Evolutionary conservation across 306 rosid genomes (phyloP), one percentile per base, ranked within the genome.

Genomic region (Dryas octopetala): DNA sequence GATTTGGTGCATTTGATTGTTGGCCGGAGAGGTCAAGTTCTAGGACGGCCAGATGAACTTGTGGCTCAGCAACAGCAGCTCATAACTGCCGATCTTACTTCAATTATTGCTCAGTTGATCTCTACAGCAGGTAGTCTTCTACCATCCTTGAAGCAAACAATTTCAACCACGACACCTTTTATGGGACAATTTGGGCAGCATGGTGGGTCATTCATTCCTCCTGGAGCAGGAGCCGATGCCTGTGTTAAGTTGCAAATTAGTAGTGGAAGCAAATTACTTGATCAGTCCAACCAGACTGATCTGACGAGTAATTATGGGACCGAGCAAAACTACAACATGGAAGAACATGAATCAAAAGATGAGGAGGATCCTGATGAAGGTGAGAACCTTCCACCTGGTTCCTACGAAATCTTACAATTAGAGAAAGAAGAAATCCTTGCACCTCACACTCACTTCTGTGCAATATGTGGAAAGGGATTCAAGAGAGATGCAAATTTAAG

Each of bases 341-440:
- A 90, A 79, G 99, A 92, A 68, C 97, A 88, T 10, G 99, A 92
- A 65, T 55, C 71, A n/a, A 96, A 90, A 76, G 99, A 96, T 23
- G 99, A 96, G 53, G 97, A 95, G 61, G 99, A 96, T 67, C 84
- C 80, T 51, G 99, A 96, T 0, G 99, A 96, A 53, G 90, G 96
- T 9, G 99, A 96, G 88, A 83, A 88, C 82, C 97, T 96, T 81
- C 91, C 89, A 0, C 96, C 96, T 8, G 99, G 99, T 78, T 88
- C 97, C 3, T 96, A 92, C 1, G 99, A 96, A 89, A 96, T 96
- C 73, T 81, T 96, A 53, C 99, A 96, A 75, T 74, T 96, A 23
- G 99, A 92, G 65, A 96, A 96, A 74, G 99, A 96, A 82, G 99
- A 90, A 88, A 96, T 96, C 81, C 97, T 96, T 16, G 99, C 99